Percentiles rank a stretch among this genome's conserved stretches.
These are phyloP conservation scores for Brassica juncea DNA, from an alignment of 345 rosid genomes.

Conservation along the genomic window DNA sequence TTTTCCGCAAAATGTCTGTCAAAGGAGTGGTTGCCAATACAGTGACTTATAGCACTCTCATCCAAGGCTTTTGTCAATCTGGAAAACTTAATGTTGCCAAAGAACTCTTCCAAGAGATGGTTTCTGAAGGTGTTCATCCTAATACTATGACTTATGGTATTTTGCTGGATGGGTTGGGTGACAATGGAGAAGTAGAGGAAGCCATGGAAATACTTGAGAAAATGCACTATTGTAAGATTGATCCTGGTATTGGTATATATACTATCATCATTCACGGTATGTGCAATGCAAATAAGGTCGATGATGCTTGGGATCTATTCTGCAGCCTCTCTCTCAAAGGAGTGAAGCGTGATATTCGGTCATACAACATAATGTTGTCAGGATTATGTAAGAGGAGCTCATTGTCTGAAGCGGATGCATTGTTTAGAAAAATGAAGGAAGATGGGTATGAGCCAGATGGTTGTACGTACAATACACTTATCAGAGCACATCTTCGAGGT, in stretches of 20 bases:
- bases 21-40: not conserved
- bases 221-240: not conserved
- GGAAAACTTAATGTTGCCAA: not conserved
- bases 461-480: not conserved
- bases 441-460: not conserved
- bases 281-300: conserved; percentile 32
- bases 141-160: not conserved
- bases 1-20: not conserved
- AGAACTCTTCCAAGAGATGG: conserved; percentile 12
- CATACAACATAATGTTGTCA: conserved; percentile 17
- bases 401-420: not conserved
- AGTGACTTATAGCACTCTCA: conserved; percentile 14
- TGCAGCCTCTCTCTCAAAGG: conserved; percentile 10
- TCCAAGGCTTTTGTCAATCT: not conserved
- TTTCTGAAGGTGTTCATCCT: not conserved
- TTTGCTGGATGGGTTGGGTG: conserved; percentile 18
- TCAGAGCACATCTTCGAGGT: not conserved
- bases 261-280: conserved; percentile 19
- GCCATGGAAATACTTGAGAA: not conserved
- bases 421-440: not conserved
- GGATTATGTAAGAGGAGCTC: not conserved
- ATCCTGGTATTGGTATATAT: not conserved
- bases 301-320: conserved; percentile 30
- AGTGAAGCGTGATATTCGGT: conserved; percentile 17
- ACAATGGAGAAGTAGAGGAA: conserved; percentile 5